Conservation (phyloP, 2,329 filamentous ascomycete species). For the Dactylellina cionopaga region DNA sequence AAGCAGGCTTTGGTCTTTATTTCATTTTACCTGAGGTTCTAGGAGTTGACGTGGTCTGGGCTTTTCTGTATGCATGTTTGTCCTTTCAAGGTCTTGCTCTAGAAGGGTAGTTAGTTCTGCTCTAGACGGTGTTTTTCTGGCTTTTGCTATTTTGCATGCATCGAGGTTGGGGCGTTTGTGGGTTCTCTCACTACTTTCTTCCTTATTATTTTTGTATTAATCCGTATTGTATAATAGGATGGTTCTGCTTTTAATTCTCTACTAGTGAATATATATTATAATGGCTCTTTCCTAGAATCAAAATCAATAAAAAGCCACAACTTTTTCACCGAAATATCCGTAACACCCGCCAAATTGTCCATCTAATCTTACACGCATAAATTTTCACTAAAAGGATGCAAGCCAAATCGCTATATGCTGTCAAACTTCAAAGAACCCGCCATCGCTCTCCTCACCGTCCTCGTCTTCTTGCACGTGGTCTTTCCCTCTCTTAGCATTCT, state of each 20-base stretch:
- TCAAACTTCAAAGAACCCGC: constrained; percentile 56
- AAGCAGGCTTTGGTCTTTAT: not conserved
- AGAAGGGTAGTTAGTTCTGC: too few relatives aligned
- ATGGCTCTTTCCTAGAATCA: not conserved
- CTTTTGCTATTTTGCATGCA: too few relatives aligned
- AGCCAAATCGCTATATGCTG: too few relatives aligned
- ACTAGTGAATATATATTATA: too few relatives aligned
- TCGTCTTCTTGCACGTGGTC: constrained; percentile 51
- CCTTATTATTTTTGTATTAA: not conserved
- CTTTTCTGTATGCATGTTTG: not conserved
- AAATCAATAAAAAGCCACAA: too few relatives aligned
- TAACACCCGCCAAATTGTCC: constrained; percentile 7
- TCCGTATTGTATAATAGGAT: constrained; percentile 2
- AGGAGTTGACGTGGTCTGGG: too few relatives aligned
- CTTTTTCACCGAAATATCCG: not conserved
- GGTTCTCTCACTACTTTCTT: too few relatives aligned
- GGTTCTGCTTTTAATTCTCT: too few relatives aligned
- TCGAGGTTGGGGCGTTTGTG: too few relatives aligned
- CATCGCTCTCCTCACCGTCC: constrained; percentile 42
- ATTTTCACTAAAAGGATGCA: not conserved
- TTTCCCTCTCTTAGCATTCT: constrained; percentile 22
- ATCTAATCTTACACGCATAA: not conserved
- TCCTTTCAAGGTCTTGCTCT: too few relatives aligned
- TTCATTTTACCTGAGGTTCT: too few relatives aligned
- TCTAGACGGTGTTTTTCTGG: too few relatives aligned